These are phyloP conservation scores for Fraxinus paxiana DNA, from an alignment of 305 asterid species.

Conservation along the genomic window DNA sequence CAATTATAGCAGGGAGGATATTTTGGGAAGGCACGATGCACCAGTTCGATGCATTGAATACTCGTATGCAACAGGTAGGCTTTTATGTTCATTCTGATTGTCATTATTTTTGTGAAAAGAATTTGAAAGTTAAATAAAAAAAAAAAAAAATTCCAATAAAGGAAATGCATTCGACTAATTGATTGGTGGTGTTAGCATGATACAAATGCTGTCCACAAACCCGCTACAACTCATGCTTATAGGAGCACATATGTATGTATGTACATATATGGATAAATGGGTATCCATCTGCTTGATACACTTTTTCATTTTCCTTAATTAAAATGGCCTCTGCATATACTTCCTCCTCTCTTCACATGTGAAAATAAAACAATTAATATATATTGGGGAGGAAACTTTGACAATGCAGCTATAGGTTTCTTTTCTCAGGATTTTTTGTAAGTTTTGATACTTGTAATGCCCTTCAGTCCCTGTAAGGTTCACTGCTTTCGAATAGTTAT, in stretches of 20 bases:
- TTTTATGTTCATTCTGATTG: neutral
- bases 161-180: neutral
- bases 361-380: neutral
- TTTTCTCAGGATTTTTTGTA: neutral
- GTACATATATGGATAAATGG: neutral
- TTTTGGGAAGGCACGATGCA: conserved; percentile 85
- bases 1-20: conserved; percentile 70
- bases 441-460: neutral
- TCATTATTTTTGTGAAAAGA: neutral
- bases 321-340: neutral
- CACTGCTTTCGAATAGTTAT: neutral
- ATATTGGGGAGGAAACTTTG: neutral
- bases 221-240: neutral
- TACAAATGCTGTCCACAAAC: neutral
- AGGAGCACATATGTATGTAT: neutral
- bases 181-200: neutral
- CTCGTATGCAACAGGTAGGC: conserved; percentile 74
- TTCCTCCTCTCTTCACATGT: neutral
- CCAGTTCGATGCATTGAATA: conserved; percentile 89
- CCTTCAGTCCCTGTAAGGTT: neutral
- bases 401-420: neutral
- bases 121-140: too few relatives aligned
- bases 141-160: neutral
- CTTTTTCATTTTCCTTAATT: neutral
- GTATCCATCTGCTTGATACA: neutral